Evolutionary conservation across 371 early-diverging fungal genomes (phyloP).

Genomic region (Syncephalastrum contaminatum): DNA sequence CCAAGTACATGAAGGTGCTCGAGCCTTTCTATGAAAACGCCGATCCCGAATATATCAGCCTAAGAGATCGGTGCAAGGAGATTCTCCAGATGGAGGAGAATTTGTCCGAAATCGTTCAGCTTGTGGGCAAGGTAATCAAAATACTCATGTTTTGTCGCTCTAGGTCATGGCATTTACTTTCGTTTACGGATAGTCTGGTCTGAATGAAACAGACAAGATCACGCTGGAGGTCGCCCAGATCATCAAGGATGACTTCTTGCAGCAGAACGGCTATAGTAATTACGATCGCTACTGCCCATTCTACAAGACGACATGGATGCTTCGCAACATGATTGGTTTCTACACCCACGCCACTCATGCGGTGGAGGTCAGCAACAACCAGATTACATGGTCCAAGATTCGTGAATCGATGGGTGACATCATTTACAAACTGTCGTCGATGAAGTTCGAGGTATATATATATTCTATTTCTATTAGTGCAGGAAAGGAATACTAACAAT

Average conservation of each 20-base stretch:
- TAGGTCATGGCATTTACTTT: too few relatives aligned
- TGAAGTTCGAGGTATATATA: conserved; percentile 94
- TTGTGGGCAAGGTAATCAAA: conserved; percentile 90
- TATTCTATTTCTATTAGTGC: background rate
- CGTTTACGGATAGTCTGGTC: conserved; percentile 61
- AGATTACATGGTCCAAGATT: conserved; percentile 95
- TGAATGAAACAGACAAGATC: conserved; percentile 99
- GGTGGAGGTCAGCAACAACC: conserved; percentile 88
- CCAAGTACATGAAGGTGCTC: conserved; percentile 98
- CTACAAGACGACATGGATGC: conserved; percentile 98
- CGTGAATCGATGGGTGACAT: conserved; percentile 93
- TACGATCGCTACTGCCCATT: conserved; percentile 99
- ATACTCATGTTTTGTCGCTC: background rate
- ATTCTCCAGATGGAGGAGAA: conserved; percentile 99
- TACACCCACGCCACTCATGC: conserved; percentile 93
- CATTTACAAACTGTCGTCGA: conserved; percentile 95
- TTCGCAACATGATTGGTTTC: conserved; percentile 97
- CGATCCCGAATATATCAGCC: conserved; percentile 91
- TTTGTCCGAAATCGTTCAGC: conserved; percentile 99
- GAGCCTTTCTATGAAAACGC: conserved; percentile 95
- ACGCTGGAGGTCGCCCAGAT: conserved; percentile 97
- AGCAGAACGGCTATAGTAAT: conserved; percentile 99
- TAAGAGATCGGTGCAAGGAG: conserved; percentile 96
- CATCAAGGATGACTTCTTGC: conserved; percentile 99
- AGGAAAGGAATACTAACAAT: background rate